phyloP scores from a whole-genome alignment of 257 asterid species.

The Solanum microdontum region DNA sequence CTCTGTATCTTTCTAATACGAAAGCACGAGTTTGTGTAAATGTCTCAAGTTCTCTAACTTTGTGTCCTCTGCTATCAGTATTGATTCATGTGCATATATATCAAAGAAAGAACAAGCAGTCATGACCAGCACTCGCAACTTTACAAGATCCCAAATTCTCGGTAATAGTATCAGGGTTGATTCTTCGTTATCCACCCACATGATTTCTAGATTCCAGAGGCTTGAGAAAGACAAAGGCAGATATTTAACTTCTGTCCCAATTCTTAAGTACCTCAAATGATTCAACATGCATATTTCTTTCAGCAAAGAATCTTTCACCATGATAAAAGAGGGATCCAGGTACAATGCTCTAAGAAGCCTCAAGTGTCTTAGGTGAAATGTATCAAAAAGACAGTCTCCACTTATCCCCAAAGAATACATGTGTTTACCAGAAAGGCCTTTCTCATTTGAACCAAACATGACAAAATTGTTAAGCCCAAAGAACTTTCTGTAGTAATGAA shows the following conservation, averaged over 20 bases:
- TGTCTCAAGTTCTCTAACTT: background rate
- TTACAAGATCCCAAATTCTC: background rate
- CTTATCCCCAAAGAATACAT: background rate
- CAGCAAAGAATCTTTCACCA: background rate
- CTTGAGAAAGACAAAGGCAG: background rate
- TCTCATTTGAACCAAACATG: too few relatives aligned
- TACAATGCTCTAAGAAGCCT: background rate
- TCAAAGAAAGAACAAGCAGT: accelerated
- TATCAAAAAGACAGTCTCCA: accelerated
- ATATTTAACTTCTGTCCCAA: background rate
- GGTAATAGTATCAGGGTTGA: background rate
- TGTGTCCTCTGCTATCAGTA: background rate
- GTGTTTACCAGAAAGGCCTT: background rate
- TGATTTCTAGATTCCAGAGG: background rate
- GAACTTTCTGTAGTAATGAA: too few relatives aligned
- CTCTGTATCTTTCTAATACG: background rate
- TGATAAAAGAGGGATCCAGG: too few relatives aligned
- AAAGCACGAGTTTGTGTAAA: accelerated
- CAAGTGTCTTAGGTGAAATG: background rate
- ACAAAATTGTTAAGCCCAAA: too few relatives aligned
- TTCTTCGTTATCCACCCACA: accelerated
- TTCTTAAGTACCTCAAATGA: accelerated
- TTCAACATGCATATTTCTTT: background rate
- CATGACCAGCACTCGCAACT: accelerated
- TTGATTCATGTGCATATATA: background rate